Evolutionary conservation across 2,329 filamentous ascomycete genomes (phyloP).

Genomic region (Botrytis paeoniae): DNA sequence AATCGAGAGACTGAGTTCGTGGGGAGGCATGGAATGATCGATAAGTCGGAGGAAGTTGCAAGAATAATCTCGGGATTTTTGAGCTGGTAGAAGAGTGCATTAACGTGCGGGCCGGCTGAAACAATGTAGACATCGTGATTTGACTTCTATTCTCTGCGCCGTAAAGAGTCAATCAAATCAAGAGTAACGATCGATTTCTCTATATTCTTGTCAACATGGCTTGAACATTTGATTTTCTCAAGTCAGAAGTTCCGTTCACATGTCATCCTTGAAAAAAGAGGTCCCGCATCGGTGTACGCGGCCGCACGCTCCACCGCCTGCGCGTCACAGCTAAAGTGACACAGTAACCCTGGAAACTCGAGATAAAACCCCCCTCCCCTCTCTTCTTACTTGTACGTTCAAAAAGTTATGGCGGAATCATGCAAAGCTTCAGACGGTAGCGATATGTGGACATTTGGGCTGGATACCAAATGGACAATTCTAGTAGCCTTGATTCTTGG

Average conservation of each 20-base stretch:
- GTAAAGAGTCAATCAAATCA: not conserved
- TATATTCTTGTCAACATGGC: not conserved
- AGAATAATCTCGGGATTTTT: constrained; percentile 18
- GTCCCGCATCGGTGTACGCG: constrained; percentile 10
- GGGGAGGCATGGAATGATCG: constrained; percentile 52
- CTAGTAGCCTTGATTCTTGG: constrained; percentile 35
- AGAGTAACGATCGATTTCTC: not conserved
- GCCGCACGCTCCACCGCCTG: constrained; percentile 10
- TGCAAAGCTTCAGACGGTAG: constrained; percentile 35
- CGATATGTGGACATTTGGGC: constrained; percentile 35
- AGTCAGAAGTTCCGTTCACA: constrained; percentile 4
- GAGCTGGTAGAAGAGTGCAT: not conserved
- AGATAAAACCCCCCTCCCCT: constrained; percentile 1
- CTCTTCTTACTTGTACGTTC: not conserved
- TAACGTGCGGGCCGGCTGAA: not conserved
- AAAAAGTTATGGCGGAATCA: constrained; percentile 33
- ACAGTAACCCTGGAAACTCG: constrained; percentile 18
- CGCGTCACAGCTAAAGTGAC: constrained; percentile 22
- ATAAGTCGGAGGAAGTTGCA: constrained; percentile 30
- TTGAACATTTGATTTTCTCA: constrained; percentile 11
- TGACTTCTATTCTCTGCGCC: not conserved
- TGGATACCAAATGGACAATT: constrained; percentile 34
- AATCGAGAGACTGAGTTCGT: constrained; percentile 42
- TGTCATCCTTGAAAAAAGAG: constrained; percentile 11
- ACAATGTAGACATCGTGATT: constrained; percentile 18